Conservation (phyloP, 208 protist genomes). For the Trypanosoma boissoni region DNA sequence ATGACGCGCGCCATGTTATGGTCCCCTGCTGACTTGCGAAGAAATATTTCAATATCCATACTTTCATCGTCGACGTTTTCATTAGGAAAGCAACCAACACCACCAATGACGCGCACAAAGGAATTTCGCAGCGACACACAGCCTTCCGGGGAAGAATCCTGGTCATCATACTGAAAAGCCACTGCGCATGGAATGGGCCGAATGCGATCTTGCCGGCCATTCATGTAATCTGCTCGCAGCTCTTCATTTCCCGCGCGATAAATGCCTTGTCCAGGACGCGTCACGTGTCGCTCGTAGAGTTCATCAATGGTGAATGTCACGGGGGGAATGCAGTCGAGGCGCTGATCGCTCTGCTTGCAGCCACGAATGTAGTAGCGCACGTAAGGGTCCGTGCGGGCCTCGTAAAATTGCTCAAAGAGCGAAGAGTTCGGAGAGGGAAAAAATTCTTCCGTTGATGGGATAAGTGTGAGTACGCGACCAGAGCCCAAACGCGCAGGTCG, state of each 20-base stretch:
- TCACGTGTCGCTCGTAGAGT: conserved; percentile 33
- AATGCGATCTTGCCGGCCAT: conserved; percentile 21
- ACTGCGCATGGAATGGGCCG: conserved; percentile 57
- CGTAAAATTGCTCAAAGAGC: conserved; percentile 59
- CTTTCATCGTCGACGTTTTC: not conserved
- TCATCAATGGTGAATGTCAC: conserved; percentile 26
- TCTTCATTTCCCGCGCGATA: conserved; percentile 41
- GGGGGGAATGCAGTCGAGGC: conserved; percentile 44
- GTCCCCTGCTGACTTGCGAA: conserved; percentile 69
- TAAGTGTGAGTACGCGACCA: conserved; percentile 39
- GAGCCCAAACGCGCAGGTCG: conserved; percentile 21
- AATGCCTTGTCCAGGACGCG: conserved; percentile 1
- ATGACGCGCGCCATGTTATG: conserved; percentile 67
- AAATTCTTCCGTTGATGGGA: conserved; percentile 47
- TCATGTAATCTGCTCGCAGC: conserved; percentile 27
- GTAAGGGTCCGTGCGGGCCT: conserved; percentile 48
- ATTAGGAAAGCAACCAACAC: conserved; percentile 19
- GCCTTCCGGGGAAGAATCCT: conserved; percentile 36
- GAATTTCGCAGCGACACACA: conserved; percentile 33
- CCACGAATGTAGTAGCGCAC: conserved; percentile 67
- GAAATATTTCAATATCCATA: conserved; percentile 47
- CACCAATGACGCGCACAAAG: conserved; percentile 58
- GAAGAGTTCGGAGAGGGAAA: conserved; percentile 52
- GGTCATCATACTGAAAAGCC: conserved; percentile 57
- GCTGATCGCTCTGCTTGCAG: conserved; percentile 22